Conservation (phyloP, 768 basidiomycete species). For the Boletus speciosus region DNA sequence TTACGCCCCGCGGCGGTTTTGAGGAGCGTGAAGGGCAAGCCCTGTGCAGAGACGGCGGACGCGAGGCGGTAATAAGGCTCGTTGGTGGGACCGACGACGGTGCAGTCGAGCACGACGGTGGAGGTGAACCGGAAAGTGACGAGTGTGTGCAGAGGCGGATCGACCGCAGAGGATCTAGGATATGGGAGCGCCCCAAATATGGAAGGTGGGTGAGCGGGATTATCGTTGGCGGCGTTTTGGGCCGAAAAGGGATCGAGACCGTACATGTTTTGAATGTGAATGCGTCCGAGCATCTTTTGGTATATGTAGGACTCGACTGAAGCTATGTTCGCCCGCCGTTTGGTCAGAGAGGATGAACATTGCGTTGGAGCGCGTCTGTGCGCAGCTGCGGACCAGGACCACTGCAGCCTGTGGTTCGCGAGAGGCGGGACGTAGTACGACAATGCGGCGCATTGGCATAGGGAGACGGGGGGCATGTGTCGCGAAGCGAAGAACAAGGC, state of each 20-base stretch:
- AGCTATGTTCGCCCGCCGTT: conserved; percentile 15
- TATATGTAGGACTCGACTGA: conserved; percentile 9
- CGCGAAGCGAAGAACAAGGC: neutral
- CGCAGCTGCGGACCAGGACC: neutral
- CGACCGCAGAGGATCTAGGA: conserved; percentile 28
- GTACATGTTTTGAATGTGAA: conserved; percentile 17
- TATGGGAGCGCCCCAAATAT: conserved; percentile 65
- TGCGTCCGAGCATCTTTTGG: neutral
- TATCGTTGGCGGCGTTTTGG: conserved; percentile 19
- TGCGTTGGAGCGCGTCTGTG: neutral
- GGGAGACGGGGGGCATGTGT: neutral
- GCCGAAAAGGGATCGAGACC: conserved; percentile 29
- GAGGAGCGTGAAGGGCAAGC: conserved; percentile 52
- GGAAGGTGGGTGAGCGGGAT: conserved; percentile 37
- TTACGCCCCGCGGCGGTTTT: conserved; percentile 46
- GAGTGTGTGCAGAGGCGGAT: conserved; percentile 32
- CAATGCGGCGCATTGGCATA: neutral
- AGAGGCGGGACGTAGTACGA: neutral
- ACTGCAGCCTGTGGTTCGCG: neutral
- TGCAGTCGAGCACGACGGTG: conserved; percentile 52
- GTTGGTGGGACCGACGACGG: conserved; percentile 47
- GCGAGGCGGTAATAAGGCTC: conserved; percentile 48
- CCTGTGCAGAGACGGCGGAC: conserved; percentile 45
- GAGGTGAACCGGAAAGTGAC: conserved; percentile 49
- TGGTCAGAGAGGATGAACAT: neutral